Evolutionary conservation across 345 rosid genomes (phyloP).

Genomic region (Toxicodendron radicans): DNA sequence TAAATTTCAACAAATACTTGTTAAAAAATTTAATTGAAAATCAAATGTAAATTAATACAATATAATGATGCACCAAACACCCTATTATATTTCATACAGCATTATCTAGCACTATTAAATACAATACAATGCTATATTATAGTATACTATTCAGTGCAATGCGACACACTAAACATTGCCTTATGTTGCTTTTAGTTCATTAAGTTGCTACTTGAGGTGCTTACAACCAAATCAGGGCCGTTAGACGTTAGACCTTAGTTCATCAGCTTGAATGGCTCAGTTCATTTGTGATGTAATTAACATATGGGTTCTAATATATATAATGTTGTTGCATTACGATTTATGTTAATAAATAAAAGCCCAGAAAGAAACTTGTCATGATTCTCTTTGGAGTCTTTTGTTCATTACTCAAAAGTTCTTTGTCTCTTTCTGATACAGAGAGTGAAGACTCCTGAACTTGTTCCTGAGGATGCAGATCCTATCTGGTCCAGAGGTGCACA

Average conservation of each 20-base stretch:
- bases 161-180: too few relatives aligned
- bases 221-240: background rate
- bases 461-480: slow-evolving; percentile 74
- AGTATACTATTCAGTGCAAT: too few relatives aligned
- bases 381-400: slow-evolving; percentile 7
- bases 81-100: too few relatives aligned
- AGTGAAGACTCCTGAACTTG: slow-evolving; percentile 76
- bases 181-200: background rate
- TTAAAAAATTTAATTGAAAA: too few relatives aligned
- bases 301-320: background rate
- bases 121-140: too few relatives aligned
- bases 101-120: too few relatives aligned
- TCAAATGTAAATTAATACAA: too few relatives aligned
- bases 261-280: background rate
- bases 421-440: slow-evolving; percentile 43
- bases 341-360: background rate
- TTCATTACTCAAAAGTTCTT: slow-evolving; percentile 6
- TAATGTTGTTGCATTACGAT: background rate
- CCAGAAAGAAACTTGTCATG: background rate
- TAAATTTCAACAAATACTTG: too few relatives aligned
- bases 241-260: background rate
- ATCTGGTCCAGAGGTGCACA: slow-evolving; percentile 59
- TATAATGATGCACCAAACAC: too few relatives aligned
- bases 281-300: background rate
- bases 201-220: background rate